Percentiles rank a stretch among this genome's conserved stretches.
Evolutionary conservation across 73 alveolate genomes (phyloP).

Genomic region (Durusdinium trenchii): DNA sequence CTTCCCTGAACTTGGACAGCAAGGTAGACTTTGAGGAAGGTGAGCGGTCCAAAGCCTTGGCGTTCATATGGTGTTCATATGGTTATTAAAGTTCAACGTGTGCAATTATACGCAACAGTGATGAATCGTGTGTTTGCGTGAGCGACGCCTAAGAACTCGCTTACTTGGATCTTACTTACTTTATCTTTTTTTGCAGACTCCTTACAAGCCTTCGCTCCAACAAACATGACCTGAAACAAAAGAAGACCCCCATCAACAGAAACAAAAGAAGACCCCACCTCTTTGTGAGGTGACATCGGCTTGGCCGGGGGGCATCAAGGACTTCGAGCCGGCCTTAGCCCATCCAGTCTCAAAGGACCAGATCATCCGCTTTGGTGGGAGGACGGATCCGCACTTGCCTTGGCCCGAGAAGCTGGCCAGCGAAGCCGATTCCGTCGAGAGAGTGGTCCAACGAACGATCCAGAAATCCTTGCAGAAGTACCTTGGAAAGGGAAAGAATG

Average conservation of each 20-base stretch:
- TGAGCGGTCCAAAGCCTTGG: no score
- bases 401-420: conserved; percentile 42
- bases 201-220: no score
- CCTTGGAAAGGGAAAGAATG: conserved; percentile 21
- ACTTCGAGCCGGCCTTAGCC: conserved; percentile 50
- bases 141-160: no score
- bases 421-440: not conserved
- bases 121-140: no score
- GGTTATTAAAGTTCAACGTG: no score
- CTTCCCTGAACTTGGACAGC: conserved; percentile 28
- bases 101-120: no score
- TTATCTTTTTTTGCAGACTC: no score
- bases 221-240: no score
- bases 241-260: no score
- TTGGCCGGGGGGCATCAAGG: conserved; percentile 54
- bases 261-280: no score
- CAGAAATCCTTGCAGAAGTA: conserved; percentile 37
- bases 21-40: conserved; percentile 60
- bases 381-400: conserved; percentile 54
- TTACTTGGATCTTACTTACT: no score
- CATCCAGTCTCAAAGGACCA: conserved; percentile 67
- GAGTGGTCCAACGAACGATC: not conserved
- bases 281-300: conserved; percentile 58
- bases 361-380: conserved; percentile 68
- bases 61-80: no score